Conservation (phyloP, 2,329 filamentous ascomycete genomes). For the Orbilia quercus region DNA sequence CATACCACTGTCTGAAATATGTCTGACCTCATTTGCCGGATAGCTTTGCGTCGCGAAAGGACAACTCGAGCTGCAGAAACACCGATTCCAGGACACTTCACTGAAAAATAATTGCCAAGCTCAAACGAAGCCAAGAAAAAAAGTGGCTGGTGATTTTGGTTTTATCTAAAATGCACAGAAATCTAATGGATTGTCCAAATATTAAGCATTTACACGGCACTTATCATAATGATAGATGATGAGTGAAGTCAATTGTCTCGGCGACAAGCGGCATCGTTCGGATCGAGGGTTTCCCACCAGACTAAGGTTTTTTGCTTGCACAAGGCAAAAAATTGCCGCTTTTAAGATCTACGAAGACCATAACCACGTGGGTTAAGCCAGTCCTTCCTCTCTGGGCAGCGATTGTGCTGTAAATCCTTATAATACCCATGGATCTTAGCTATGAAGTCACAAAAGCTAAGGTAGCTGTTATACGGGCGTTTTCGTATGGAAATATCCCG, state of each 20-base stretch:
- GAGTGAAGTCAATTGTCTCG: too few relatives aligned
- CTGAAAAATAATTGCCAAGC: too few relatives aligned
- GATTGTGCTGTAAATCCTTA: constrained; percentile 5
- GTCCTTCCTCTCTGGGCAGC: not conserved
- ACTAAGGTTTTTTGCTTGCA: not conserved
- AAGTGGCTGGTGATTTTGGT: too few relatives aligned
- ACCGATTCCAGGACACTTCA: too few relatives aligned
- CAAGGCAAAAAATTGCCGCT: not conserved
- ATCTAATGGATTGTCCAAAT: too few relatives aligned
- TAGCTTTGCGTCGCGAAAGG: not conserved
- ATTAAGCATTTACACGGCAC: too few relatives aligned
- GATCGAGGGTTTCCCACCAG: too few relatives aligned
- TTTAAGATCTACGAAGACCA: constrained; percentile 1
- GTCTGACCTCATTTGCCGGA: constrained; percentile 19
- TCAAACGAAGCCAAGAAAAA: too few relatives aligned
- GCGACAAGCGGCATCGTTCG: not conserved
- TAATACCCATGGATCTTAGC: not conserved
- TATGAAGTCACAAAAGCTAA: constrained; percentile 8
- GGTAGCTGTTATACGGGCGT: not conserved
- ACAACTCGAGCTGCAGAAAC: too few relatives aligned
- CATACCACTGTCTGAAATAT: constrained; percentile 18
- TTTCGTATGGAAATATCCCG: not conserved
- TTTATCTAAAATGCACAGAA: too few relatives aligned
- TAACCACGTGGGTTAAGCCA: constrained; percentile 3
- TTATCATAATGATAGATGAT: not conserved